Percentiles rank a stretch among this genome's conserved stretches.
Evolutionary conservation across 2,329 filamentous ascomycete species (phyloP).

Genomic region (Aureobasidium melanogenum): DNA sequence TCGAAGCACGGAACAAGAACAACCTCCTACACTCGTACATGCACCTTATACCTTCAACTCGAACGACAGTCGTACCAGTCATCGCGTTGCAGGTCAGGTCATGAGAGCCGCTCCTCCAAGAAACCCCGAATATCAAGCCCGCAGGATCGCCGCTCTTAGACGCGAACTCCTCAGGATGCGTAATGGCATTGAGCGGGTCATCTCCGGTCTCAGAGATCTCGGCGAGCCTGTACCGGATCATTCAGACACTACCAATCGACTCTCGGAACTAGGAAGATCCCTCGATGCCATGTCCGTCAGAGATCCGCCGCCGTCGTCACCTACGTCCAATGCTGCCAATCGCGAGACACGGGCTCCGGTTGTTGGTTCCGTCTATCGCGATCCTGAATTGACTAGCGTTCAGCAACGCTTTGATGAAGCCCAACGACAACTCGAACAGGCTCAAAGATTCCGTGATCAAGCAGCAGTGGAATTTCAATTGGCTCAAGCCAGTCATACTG

Average conservation of each 20-base stretch:
- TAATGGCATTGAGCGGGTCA: conserved; percentile 29
- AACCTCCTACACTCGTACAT: neutral
- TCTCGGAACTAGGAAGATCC: conserved; percentile 23
- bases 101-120: conserved; percentile 18
- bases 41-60: neutral
- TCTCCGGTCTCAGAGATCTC: conserved; percentile 27
- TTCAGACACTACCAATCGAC: conserved; percentile 21
- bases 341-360: conserved; percentile 4
- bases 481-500: conserved; percentile 7
- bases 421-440: conserved; percentile 23
- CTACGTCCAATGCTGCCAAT: neutral
- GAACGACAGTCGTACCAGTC: neutral
- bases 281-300: conserved; percentile 20
- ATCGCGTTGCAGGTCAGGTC: conserved; percentile 10
- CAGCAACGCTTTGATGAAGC: conserved; percentile 25
- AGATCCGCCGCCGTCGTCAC: neutral
- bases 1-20: neutral
- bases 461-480: conserved; percentile 19
- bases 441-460: conserved; percentile 24
- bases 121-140: conserved; percentile 26
- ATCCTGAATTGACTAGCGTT: conserved; percentile 20
- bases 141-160: conserved; percentile 28
- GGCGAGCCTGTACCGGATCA: conserved; percentile 27
- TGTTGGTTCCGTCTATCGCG: conserved; percentile 11
- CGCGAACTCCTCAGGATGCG: conserved; percentile 29